Base-by-base conservation (phyloP, 352 stramenopile genomes). In the Pythium brachiatum region DNA sequence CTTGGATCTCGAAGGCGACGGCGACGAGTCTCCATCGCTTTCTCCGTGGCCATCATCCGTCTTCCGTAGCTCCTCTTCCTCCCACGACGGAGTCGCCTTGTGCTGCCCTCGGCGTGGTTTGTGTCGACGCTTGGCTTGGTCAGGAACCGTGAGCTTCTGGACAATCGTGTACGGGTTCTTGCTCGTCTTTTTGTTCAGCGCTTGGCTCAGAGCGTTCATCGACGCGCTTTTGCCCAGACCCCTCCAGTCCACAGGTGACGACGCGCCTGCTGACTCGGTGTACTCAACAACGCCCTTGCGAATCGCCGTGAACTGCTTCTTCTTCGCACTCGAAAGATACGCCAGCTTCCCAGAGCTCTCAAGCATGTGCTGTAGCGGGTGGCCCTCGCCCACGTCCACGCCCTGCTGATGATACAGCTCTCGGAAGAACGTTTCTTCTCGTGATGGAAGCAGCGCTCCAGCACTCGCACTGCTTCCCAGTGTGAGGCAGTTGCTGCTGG, bases 331-430 rank as follows among this genome's bases (percentile, higher is more conserved):
- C 20, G 62, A 79, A 38, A 69, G 74, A 50, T 75, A 64, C 2
- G 69, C 66, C 0, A 92, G 60, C 16, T 70, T 68, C 47, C 76
- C 64, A 0, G 80, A 74, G 31, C 78, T 86, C 32, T 88, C 84
- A 26, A 94, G 60, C 68, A 92, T 90, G 70, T 94, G 81, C 1
- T 76, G 69, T n/a, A 94, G 62, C 12, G 82, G 78, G 48, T 94
- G 81, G 6, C 70, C 67, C 25, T 79, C 74, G 3, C 64, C 48
- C 0, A 80, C 60, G 15, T 78, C 60, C 26, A 60, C 57, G 1
- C 59, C 64, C 54, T 86, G 84, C 15, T 88, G 74, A 48, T 86
- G 71, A 32, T 89, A 80, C 1, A 92, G 62, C 36, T 91, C 84
- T 16, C 75, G 75, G 44, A 94, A 92, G 59, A 93, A 90, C 8